A percentile compares a stretch with the other conserved stretches of the same genome.
phyloP scores from a whole-genome alignment of 192 early-diverging fungal genomes.

The Backusella liffmaniae region DNA sequence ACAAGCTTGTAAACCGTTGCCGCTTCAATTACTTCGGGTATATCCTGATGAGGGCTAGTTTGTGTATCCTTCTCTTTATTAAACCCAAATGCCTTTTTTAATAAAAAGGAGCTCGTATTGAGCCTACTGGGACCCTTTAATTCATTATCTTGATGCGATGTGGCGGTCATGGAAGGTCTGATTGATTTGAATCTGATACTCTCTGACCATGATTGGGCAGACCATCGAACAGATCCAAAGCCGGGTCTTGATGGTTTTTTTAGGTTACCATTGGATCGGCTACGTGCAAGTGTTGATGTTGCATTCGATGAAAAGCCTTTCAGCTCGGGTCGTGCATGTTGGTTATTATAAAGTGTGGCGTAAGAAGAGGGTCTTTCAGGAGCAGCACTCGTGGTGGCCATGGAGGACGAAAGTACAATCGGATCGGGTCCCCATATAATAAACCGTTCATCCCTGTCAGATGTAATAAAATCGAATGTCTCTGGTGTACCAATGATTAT shows the following conservation, averaged over 20 bases:
- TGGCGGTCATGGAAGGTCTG: background rate
- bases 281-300: constrained; percentile 5
- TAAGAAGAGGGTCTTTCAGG: background rate
- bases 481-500: constrained; percentile 25
- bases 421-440: constrained; percentile 39
- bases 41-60: background rate
- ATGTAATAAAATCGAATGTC: constrained; percentile 35
- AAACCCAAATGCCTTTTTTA: constrained; percentile 11
- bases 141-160: background rate
- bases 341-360: constrained; percentile 2
- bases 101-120: background rate
- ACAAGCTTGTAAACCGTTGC: constrained; percentile 56
- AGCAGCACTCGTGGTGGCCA: constrained; percentile 9
- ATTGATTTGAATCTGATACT: background rate
- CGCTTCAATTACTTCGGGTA: constrained; percentile 37
- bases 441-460: constrained; percentile 33
- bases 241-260: background rate
- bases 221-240: constrained; percentile 8
- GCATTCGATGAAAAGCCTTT: constrained; percentile 17
- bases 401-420: constrained; percentile 7
- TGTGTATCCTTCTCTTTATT: background rate
- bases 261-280: background rate
- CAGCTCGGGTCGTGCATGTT: constrained; percentile 1
- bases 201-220: constrained; percentile 10
- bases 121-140: background rate